Percentiles rank a stretch among this genome's conserved stretches.
Conservation (phyloP, 306 rosid genomes). For the Trifolium dubium region DNA sequence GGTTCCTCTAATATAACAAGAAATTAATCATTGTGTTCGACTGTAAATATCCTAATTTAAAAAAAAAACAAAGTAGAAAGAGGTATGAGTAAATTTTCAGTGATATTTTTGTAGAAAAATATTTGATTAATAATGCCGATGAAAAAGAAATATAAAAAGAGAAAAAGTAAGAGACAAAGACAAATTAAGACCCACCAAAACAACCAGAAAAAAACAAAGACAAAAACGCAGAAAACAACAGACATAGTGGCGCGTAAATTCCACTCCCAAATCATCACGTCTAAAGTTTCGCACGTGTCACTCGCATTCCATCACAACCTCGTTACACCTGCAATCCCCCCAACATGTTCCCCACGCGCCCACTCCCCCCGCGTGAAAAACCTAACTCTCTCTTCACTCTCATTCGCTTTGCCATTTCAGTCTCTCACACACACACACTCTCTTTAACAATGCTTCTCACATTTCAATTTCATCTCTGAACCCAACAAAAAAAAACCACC, state of each 20-base stretch:
- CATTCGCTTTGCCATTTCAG: conserved; percentile 45
- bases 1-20: too few species aligned
- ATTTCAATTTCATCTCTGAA: conserved; percentile 17
- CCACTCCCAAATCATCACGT: conserved; percentile 64
- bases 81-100: too few species aligned
- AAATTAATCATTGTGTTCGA: too few species aligned
- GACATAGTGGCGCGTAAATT: conserved; percentile 44
- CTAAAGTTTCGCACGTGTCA: conserved; percentile 53
- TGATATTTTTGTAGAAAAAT: too few species aligned
- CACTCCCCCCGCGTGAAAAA: conserved; percentile 36
- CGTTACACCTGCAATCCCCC: conserved; percentile 27
- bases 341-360: conserved; percentile 59
- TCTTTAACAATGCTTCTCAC: conserved; percentile 16
- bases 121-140: too few species aligned
- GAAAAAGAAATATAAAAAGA: background rate
- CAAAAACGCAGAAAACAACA: conserved; percentile 7
- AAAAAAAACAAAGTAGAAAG: too few species aligned
- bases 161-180: conserved; percentile 49
- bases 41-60: too few species aligned
- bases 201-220: conserved; percentile 45
- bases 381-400: conserved; percentile 43
- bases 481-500: background rate
- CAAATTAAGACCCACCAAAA: conserved; percentile 61
- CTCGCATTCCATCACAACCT: conserved; percentile 35
- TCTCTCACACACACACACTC: conserved; percentile 26